Evolutionary conservation across 768 basidiomycete species (phyloP), one percentile per base, ranked within the genome.

Genomic region (Lyophyllum decastes): DNA sequence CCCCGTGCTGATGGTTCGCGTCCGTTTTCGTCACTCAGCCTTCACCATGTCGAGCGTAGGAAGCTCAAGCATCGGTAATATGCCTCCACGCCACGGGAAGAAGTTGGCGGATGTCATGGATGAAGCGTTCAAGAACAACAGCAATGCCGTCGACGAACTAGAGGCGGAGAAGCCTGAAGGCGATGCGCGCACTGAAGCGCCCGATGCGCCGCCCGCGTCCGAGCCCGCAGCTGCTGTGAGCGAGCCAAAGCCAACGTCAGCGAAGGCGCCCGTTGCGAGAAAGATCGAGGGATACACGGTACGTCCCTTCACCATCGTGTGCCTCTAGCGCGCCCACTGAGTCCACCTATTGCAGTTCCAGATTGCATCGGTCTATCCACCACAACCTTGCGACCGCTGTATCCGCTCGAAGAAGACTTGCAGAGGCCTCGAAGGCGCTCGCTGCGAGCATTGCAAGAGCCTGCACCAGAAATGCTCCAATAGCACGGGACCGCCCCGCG

Each of bases 401-500:
- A 67, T 74, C 61, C 76, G 77, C 59, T 73, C 75, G 19, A 73
- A 72, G 46, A 76, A 73, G 64, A 72, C 70, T 5, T 80, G 78
- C 63, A 76, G 71, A 60, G 78, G 78, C 19, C 66, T 76, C 22
- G 70, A 74, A 27, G 76, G 77, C 46, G 71, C 73, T 63, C 77
- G 78, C 49, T 80, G 78, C 62, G 77, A 78, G 57, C 70, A 78
- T 61, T 80, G 78, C 69, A 80, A 78, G 64, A 67, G 70, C 57
- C 69, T 78, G 53, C 78, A 78, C 63, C 77, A 78, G 64, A 77
- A 76, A 66, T 80, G 78, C 63, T 76, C 77, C 22, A 80, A 80
- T 60, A 75, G 73, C 66, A 75, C 73, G 40, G 76, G 75, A 33
- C 75, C 78, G 49, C 74, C 75, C 33, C 73, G 76, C 49, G 75